Conservation (phyloP, 202 grass and related monocot species). For the Carex arenaria region DNA sequence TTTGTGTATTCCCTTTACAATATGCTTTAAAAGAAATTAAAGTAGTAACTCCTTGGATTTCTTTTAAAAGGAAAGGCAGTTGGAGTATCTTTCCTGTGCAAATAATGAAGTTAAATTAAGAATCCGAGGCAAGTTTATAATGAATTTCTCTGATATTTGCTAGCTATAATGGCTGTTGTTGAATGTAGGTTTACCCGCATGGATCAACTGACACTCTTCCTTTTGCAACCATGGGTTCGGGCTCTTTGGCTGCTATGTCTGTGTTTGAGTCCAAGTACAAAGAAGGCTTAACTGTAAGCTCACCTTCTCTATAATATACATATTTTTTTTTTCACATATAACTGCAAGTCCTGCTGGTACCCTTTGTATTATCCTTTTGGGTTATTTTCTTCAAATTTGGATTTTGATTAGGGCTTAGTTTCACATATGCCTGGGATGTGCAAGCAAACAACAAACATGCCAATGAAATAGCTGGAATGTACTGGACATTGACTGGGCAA, state of each 20-base stretch:
- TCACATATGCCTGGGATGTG: conserved; percentile 1
- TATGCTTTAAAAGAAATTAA: no score
- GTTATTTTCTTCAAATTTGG: not conserved
- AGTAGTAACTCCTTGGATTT: no score
- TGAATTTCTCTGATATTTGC: conserved; percentile 6
- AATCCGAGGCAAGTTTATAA: not conserved
- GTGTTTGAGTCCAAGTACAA: conserved; percentile 87
- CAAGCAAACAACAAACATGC: not conserved
- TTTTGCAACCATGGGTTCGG: conserved; percentile 99
- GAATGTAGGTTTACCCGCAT: conserved; percentile 79
- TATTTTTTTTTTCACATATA: not conserved
- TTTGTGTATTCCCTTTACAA: no score
- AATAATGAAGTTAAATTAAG: conserved; percentile 13
- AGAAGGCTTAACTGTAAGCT: conserved; percentile 90
- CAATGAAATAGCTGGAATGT: not conserved
- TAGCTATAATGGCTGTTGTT: conserved; percentile 1
- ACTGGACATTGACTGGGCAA: not conserved
- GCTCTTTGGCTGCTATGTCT: conserved; percentile 96
- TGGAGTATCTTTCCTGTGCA: not conserved
- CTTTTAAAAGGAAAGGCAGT: not conserved
- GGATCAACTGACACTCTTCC: conserved; percentile 97
- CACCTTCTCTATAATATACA: not conserved
- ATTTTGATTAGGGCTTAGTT: conserved; percentile 6
- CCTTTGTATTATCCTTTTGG: not conserved
- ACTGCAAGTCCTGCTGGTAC: not conserved